Base-by-base conservation (phyloP, 495 filamentous ascomycete species). In the Neurospora cerealis region DNA sequence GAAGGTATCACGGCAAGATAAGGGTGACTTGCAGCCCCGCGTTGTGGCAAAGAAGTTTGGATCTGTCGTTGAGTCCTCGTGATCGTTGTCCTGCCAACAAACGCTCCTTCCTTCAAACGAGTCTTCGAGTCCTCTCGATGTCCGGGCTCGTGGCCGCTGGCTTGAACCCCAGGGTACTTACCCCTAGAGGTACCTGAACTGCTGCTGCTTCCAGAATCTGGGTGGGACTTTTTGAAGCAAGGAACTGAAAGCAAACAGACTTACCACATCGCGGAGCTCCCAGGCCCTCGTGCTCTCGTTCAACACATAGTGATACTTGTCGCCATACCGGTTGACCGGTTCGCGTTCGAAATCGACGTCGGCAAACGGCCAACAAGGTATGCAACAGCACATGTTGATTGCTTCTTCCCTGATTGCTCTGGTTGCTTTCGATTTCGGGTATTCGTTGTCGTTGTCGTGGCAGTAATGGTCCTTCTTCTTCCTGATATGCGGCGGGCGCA, bases 341-440 rank as follows among this genome's bases (percentile, higher is more conserved):
- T 80, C 78, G 38, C 78, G 77, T 69, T 86, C 85, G 60, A 86
- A 74, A 40, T 82, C 77, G 69, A 81, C 75, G 41, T 86, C 81
- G 21, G 81, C 75, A 69, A 84, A 83, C 0, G 81, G 78, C 75
- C 82, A 86, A 71, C 82, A 86, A 17, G 83, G 82, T 37, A 85
- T 70, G 73, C 84, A 86, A 3, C 54, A 66, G 54, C 54, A 66
- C 54, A 66, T 66, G 6, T 17, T 66, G 24, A 19, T 28, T 62
- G 21, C 6, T 66, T 66, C 7, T 66, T 19, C 5, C 24, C 28
- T 66, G 13, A 1, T 34, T 1, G 24, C 54, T 32, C 6, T 62
- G 24, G 6, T 4, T 32, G 54, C 3, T 62, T 34, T 34, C 24
- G 15, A 1, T 62, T 62, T 17, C 17, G 4, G 4, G 13, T 17